Evolutionary conservation across 768 basidiomycete species (phyloP).

Genomic region (Pleurotus tuoliensis): DNA sequence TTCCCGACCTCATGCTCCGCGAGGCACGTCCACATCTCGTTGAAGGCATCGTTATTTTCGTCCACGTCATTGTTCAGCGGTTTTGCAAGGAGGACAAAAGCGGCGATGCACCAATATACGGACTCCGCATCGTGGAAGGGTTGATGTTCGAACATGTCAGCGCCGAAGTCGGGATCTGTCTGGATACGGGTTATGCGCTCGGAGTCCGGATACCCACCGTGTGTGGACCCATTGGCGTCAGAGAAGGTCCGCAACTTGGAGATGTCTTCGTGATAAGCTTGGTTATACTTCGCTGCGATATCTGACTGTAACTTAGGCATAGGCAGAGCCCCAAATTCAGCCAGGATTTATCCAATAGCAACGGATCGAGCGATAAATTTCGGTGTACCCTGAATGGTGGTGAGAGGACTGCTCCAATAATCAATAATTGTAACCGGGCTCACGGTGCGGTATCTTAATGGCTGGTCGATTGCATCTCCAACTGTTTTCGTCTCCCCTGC

Average conservation of each 20-base stretch:
- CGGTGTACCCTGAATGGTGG: slow-evolving; percentile 1
- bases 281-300: background rate
- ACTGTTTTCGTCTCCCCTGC: background rate
- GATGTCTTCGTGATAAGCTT: background rate
- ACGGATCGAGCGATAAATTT: slow-evolving; percentile 5
- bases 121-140: no score
- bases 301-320: background rate
- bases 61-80: no score
- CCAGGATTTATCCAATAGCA: background rate
- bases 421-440: background rate
- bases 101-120: no score
- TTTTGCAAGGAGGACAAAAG: no score
- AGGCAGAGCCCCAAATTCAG: background rate
- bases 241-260: no score
- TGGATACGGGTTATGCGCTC: no score
- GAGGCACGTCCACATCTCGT: no score
- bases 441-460: background rate
- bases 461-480: background rate
- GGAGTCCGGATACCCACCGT: no score
- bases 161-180: no score
- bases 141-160: no score
- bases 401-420: background rate
- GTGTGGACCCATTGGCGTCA: no score
- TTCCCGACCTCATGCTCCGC: background rate
- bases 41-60: no score